These are phyloP conservation scores for Gossypium schwendimanii DNA, from an alignment of 441 rosid genomes.

Conservation along the genomic window DNA sequence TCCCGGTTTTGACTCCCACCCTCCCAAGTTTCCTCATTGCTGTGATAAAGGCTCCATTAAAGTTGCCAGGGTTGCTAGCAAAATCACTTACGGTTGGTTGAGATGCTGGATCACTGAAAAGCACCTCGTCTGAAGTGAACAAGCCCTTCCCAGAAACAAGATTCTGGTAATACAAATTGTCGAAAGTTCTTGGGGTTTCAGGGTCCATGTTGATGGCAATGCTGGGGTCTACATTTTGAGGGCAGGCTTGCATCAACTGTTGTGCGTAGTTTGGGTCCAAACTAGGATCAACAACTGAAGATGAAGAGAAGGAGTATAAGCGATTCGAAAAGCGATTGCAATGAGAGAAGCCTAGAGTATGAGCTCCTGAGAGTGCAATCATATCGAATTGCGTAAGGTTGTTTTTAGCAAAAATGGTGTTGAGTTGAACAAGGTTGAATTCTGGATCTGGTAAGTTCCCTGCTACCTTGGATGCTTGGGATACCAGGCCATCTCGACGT, in stretches of 20 bases:
- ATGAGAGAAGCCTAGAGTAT: conserved; percentile 80
- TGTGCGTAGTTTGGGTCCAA: conserved; percentile 42
- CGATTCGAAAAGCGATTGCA: conserved; percentile 61
- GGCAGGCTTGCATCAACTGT: conserved; percentile 49
- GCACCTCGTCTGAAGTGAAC: conserved; percentile 58
- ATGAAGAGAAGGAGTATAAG: conserved; percentile 48
- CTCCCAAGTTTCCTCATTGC: conserved; percentile 80
- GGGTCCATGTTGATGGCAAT: conserved; percentile 49
- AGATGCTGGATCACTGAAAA: conserved; percentile 47
- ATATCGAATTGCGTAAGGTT: conserved; percentile 55
- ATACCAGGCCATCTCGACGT: conserved; percentile 58
- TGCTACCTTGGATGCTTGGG: conserved; percentile 44
- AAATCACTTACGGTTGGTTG: conserved; percentile 45
- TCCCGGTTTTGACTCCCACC: conserved; percentile 50
- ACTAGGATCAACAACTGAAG: conserved; percentile 56
- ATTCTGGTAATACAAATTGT: conserved; percentile 62
- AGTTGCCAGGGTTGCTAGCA: conserved; percentile 43
- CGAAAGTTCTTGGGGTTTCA: conserved; percentile 40
- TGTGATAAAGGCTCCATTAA: conserved; percentile 44
- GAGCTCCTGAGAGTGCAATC: conserved; percentile 90
- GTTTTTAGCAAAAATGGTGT: conserved; percentile 39
- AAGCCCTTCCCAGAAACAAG: conserved; percentile 63
- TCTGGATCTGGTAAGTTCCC: conserved; percentile 68
- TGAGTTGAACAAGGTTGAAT: conserved; percentile 40
- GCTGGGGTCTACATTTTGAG: conserved; percentile 40